A percentile compares a stretch with the other conserved stretches of the same genome.
These are phyloP conservation scores for Cyberlindnera americana DNA, from an alignment of 805 yeast species.

Conservation along the genomic window DNA sequence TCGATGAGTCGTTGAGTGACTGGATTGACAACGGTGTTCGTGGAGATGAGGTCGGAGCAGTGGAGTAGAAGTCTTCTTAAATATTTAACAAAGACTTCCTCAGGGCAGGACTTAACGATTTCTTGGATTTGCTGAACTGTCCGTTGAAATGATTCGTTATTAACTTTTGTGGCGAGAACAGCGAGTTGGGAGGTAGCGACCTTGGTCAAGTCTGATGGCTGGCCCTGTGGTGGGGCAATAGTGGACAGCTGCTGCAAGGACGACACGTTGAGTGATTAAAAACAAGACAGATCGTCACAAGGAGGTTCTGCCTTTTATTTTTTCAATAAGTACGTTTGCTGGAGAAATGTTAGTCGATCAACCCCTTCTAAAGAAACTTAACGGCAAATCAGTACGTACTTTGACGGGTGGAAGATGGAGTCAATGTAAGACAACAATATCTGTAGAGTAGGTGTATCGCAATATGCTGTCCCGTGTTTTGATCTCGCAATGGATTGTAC, in stretches of 20 bases:
- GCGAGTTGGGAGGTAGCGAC: slow-evolving; percentile 52
- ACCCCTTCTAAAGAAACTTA: too few species aligned
- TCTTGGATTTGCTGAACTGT: slow-evolving; percentile 43
- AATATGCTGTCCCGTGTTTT: too few species aligned
- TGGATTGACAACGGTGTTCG: slow-evolving; percentile 22
- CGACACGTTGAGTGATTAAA: slow-evolving; percentile 14
- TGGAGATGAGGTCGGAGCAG: slow-evolving; percentile 26
- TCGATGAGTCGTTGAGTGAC: slow-evolving; percentile 21
- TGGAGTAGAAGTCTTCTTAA: slow-evolving; percentile 31
- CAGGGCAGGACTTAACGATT: slow-evolving; percentile 36
- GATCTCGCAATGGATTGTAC: too few species aligned
- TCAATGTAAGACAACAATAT: neutral
- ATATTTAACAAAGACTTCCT: slow-evolving; percentile 33
- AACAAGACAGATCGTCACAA: neutral
- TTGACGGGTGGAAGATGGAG: neutral
- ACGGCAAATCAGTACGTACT: too few species aligned
- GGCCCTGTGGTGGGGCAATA: slow-evolving; percentile 22
- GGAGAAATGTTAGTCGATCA: neutral
- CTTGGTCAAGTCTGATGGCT: slow-evolving; percentile 19
- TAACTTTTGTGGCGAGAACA: slow-evolving; percentile 44
- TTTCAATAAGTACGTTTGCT: neutral
- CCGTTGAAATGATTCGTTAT: slow-evolving; percentile 37
- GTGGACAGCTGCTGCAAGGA: slow-evolving; percentile 1
- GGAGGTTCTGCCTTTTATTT: slow-evolving; percentile 1
- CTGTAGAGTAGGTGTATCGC: too few species aligned